Evolutionary conservation across 2,329 filamentous ascomycete genomes (phyloP).

Genomic region (Aspergillus sergii): DNA sequence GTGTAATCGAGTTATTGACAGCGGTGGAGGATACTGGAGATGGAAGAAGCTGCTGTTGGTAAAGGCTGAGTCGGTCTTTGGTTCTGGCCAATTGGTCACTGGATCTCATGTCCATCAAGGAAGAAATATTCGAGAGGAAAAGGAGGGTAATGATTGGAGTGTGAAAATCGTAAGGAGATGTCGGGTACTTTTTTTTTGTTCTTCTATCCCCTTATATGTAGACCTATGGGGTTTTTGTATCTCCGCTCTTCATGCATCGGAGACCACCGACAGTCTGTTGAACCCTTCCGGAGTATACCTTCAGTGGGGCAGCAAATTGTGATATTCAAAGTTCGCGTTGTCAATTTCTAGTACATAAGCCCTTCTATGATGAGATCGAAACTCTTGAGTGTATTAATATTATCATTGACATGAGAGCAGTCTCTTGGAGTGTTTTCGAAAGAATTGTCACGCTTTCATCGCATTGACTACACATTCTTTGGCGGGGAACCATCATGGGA

Average conservation of each 20-base stretch:
- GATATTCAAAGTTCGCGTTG: conserved; percentile 1
- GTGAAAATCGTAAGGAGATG: neutral
- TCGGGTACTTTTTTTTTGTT: neutral
- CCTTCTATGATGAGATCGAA: neutral
- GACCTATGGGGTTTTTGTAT: conserved; percentile 20
- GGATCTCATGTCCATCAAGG: conserved; percentile 28
- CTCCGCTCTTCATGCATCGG: conserved; percentile 33
- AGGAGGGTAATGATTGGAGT: conserved; percentile 3
- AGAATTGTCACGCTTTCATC: neutral
- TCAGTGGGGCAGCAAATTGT: conserved; percentile 16
- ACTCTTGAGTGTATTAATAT: neutral
- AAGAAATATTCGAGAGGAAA: conserved; percentile 1
- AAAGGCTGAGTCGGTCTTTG: conserved; percentile 36
- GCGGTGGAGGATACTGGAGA: conserved; percentile 10
- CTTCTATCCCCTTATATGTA: neutral
- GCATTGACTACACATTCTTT: neutral
- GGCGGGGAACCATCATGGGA: neutral
- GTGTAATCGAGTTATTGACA: conserved; percentile 14
- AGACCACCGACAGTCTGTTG: conserved; percentile 34
- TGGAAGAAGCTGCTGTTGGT: conserved; percentile 35
- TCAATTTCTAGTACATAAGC: neutral
- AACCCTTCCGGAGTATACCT: conserved; percentile 26
- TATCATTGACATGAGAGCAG: neutral
- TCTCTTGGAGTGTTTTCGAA: neutral
- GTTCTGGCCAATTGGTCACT: conserved; percentile 26